Percentiles rank a stretch among this genome's conserved stretches.
Conservation (phyloP, 768 basidiomycete genomes). For the Boletales sp. region DNA sequence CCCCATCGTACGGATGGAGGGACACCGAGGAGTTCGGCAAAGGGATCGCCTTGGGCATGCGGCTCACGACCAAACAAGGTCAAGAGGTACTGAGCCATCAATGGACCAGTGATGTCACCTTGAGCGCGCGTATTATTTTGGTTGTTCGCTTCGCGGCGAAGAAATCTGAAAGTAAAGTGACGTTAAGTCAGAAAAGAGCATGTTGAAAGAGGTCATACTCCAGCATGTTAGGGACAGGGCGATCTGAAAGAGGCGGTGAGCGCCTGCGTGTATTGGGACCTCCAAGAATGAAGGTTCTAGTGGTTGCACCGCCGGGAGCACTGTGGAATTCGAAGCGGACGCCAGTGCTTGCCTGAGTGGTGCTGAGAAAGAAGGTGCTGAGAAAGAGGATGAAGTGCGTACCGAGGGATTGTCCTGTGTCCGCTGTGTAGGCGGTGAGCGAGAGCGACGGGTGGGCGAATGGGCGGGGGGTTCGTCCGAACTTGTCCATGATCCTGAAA, state of each 20-base stretch:
- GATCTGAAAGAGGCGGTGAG: constrained; percentile 26
- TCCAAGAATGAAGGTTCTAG: constrained; percentile 37
- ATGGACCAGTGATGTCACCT: constrained; percentile 49
- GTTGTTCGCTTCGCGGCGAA: constrained; percentile 26
- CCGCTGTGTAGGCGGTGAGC: constrained; percentile 14
- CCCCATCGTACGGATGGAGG: constrained; percentile 65
- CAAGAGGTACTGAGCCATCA: constrained; percentile 74
- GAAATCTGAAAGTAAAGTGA: constrained; percentile 28
- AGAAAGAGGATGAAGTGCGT: background rate
- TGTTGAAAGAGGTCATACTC: constrained; percentile 39
- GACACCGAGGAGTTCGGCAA: constrained; percentile 41
- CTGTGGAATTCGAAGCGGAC: constrained; percentile 36
- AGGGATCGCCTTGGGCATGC: constrained; percentile 36
- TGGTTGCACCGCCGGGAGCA: constrained; percentile 23
- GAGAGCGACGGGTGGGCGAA: constrained; percentile 7
- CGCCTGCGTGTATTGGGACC: constrained; percentile 27
- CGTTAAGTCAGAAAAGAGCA: too few relatives aligned
- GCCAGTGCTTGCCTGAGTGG: constrained; percentile 16
- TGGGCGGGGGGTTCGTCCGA: background rate
- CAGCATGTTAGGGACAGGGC: constrained; percentile 41
- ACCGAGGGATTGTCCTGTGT: constrained; percentile 17
- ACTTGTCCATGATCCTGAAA: constrained; percentile 1
- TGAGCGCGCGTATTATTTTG: constrained; percentile 19
- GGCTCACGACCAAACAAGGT: constrained; percentile 45
- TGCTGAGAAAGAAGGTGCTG: background rate